Evolutionary conservation across 2,329 filamentous ascomycete genomes (phyloP), one percentile per base, ranked within the genome.

Genomic region (Cordyceps cicadae): DNA sequence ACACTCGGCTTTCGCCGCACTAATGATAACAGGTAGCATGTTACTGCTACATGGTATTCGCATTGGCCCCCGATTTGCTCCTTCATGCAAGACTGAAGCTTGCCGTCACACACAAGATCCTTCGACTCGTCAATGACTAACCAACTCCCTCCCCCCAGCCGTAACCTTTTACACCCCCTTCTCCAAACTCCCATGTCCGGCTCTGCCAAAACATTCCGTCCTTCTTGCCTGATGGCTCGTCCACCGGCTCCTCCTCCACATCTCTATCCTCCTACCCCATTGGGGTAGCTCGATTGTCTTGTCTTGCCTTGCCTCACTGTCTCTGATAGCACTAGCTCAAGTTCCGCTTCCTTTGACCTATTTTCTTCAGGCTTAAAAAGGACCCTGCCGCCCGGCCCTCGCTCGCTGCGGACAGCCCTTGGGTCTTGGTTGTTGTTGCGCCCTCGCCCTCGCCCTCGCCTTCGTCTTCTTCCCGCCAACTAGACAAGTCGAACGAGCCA

Each of bases 231-330:
- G 19, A 19, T n/a, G 45, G 37, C 21, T 39, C 54, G 54, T 14
- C 19, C 54, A 8, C 56, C 21, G 26, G 52, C 39, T 52, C 49
- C 48, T 51, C 56, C 56, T 59, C 56, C 56, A 59, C 56, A 45
- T 46, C 48, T 8, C 24, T 52, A 53, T 52, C 37, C 56, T 59
- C 56, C 56, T 59, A 53, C 56, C 46, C 48, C 49, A 59, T 59
- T 59, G 12, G 56, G 56, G 46, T 59, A 53, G 43, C n/a, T 24
- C 37, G 37, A 32, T 50, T 50, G 29, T 4, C n/a, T 58, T 29
- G 29, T 7, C 29, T 21, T 50, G 21, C 4, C 21, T n/a, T n/a
- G 11, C 3, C 17, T 43, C n/a, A 24, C 14, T 19, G 7, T n/a
- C 39, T 41, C 12, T 24, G 34, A 54, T 45, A 17, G 41, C 24